Conservation (phyloP, 2,329 filamentous ascomycete species). For the Chalaropsis ovoidea region DNA sequence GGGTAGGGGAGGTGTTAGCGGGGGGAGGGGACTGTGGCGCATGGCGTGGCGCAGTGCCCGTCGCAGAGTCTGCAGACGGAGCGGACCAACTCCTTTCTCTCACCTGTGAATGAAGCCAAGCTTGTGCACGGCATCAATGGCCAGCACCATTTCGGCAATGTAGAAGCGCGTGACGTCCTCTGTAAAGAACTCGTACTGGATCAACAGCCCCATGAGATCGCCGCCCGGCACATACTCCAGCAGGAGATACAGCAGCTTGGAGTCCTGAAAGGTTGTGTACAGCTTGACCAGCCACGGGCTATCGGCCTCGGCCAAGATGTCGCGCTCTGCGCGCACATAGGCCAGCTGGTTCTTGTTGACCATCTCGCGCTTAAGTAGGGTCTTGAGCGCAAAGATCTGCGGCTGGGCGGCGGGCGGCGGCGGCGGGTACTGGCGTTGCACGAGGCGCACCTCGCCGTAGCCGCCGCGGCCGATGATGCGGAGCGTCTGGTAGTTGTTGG, state of each 20-base stretch:
- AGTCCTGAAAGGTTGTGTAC: conserved; percentile 69
- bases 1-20: conserved; percentile 32
- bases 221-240: conserved; percentile 76
- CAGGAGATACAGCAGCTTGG: conserved; percentile 65
- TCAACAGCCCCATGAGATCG: conserved; percentile 75
- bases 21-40: background rate
- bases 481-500: conserved; percentile 62
- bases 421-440: conserved; percentile 49
- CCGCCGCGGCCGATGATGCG: conserved; percentile 74
- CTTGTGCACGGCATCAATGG: conserved; percentile 73
- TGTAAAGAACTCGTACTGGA: conserved; percentile 75
- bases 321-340: conserved; percentile 67
- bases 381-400: conserved; percentile 71
- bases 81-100: conserved; percentile 32
- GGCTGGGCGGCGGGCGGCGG: conserved; percentile 43
- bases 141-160: conserved; percentile 68
- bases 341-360: conserved; percentile 73
- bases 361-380: conserved; percentile 70
- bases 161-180: conserved; percentile 78
- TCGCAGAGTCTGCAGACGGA: background rate
- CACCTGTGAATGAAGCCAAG: conserved; percentile 70
- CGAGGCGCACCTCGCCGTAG: conserved; percentile 68
- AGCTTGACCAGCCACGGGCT: conserved; percentile 74
- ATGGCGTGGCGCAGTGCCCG: background rate
- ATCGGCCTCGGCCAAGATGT: conserved; percentile 69